A percentile compares a stretch with the other conserved stretches of the same genome.
Evolutionary conservation across 805 yeast species (phyloP).

Genomic region (Pichia rugopelliculosa): DNA sequence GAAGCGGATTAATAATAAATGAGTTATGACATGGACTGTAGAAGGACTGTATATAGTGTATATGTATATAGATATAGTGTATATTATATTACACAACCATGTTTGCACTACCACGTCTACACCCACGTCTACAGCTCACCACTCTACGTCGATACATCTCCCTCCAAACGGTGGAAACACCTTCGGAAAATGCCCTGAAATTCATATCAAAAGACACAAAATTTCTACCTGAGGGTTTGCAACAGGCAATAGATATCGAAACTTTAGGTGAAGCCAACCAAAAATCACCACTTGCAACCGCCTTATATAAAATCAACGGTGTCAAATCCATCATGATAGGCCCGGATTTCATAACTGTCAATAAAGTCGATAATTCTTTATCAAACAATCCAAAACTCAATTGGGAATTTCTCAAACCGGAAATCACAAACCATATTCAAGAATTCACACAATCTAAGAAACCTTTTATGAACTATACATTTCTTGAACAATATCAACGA

Average conservation of each 20-base stretch:
- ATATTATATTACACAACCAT: neutral
- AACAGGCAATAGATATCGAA: constrained; percentile 45
- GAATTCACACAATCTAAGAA: constrained; percentile 22
- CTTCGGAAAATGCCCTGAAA: constrained; percentile 70
- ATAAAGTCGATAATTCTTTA: constrained; percentile 36
- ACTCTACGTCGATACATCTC: constrained; percentile 5
- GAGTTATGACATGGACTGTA: neutral
- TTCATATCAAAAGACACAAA: constrained; percentile 43
- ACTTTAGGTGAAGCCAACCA: constrained; percentile 46
- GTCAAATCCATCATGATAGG: constrained; percentile 72
- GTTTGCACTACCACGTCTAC: neutral
- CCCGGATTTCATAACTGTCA: constrained; percentile 63
- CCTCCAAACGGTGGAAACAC: constrained; percentile 49
- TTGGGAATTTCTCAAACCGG: constrained; percentile 25
- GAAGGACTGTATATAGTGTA: no score
- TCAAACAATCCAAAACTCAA: constrained; percentile 29
- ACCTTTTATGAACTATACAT: constrained; percentile 21
- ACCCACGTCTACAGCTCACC: neutral
- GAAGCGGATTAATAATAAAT: no score
- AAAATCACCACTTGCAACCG: constrained; percentile 57
- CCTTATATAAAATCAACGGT: constrained; percentile 52
- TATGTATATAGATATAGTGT: no score
- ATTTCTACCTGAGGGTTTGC: constrained; percentile 37
- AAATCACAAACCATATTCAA: constrained; percentile 20
- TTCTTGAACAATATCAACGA: constrained; percentile 16